phyloP scores from a whole-genome alignment of 352 stramenopile genomes.

The Pythium plurisporium region DNA sequence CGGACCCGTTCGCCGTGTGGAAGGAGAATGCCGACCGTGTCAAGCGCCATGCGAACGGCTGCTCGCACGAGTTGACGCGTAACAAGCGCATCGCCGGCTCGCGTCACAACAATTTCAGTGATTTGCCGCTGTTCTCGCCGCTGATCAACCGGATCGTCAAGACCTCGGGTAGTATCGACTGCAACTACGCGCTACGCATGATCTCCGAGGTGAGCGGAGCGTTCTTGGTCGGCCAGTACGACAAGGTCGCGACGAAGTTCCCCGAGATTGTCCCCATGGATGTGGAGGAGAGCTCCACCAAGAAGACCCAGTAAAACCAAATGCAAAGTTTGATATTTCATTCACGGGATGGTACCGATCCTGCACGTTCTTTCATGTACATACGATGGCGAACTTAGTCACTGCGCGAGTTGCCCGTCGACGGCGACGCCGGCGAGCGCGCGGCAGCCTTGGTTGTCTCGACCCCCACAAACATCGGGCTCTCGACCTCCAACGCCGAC shows the following conservation, averaged over 20 bases:
- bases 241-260: constrained; percentile 25
- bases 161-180: constrained; percentile 42
- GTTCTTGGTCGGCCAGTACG: constrained; percentile 40
- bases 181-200: constrained; percentile 35
- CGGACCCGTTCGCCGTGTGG: constrained; percentile 60
- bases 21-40: constrained; percentile 41
- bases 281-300: not conserved
- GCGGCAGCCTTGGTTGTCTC: constrained; percentile 8
- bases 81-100: constrained; percentile 39
- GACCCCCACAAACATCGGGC: constrained; percentile 21
- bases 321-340: no score
- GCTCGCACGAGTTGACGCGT: constrained; percentile 29
- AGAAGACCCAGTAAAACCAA: not conserved
- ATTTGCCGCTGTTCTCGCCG: constrained; percentile 62
- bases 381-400: no score
- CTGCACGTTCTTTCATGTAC: no score
- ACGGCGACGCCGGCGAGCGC: not conserved
- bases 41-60: constrained; percentile 33
- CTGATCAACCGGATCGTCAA: constrained; percentile 47
- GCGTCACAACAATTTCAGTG: constrained; percentile 73
- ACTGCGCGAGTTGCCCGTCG: constrained; percentile 27
- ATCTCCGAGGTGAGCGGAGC: constrained; percentile 42
- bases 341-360: no score
- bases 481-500: constrained; percentile 16
- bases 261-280: constrained; percentile 28